Conservation (phyloP, 805 yeast genomes). For the Hanseniaspora singularis region DNA sequence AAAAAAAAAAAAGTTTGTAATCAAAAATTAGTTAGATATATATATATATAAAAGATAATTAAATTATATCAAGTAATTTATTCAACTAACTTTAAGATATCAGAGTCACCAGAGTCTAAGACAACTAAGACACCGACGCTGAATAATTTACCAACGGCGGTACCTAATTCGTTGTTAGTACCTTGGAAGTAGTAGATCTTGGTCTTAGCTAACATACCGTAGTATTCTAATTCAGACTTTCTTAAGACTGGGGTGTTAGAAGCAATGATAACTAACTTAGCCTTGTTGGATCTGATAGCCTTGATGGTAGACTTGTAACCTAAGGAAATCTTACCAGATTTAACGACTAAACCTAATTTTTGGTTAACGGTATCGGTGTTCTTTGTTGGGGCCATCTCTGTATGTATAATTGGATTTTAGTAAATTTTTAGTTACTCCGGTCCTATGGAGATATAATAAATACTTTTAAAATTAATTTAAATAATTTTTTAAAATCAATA, state of each 20-base stretch:
- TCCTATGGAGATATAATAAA: slow-evolving; percentile 1
- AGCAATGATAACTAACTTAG: slow-evolving; percentile 94
- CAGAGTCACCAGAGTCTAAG: slow-evolving; percentile 99
- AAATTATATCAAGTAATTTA: slow-evolving; percentile 20
- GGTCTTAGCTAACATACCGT: slow-evolving; percentile 99
- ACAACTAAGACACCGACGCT: slow-evolving; percentile 96
- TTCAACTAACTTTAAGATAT: slow-evolving; percentile 65
- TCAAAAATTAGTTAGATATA: not conserved
- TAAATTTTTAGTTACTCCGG: slow-evolving; percentile 32
- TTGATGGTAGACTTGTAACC: slow-evolving; percentile 99
- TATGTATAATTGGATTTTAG: slow-evolving; percentile 13
- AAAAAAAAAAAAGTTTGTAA: not conserved
- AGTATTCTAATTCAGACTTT: slow-evolving; percentile 99
- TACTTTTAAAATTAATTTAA: not conserved
- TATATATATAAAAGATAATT: not conserved
- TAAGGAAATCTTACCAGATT: slow-evolving; percentile 98
- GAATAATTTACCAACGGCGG: slow-evolving; percentile 99
- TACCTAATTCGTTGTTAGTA: slow-evolving; percentile 99
- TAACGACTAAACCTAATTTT: slow-evolving; percentile 94
- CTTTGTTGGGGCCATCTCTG: slow-evolving; percentile 73
- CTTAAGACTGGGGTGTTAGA: slow-evolving; percentile 99
- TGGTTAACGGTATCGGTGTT: slow-evolving; percentile 90
- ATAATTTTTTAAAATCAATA: too few species aligned
- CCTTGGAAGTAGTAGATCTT: slow-evolving; percentile 96
- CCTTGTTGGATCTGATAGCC: slow-evolving; percentile 97